Conservation (phyloP, 192 early-diverging fungal genomes). For the Backusella tarrabulga region DNA sequence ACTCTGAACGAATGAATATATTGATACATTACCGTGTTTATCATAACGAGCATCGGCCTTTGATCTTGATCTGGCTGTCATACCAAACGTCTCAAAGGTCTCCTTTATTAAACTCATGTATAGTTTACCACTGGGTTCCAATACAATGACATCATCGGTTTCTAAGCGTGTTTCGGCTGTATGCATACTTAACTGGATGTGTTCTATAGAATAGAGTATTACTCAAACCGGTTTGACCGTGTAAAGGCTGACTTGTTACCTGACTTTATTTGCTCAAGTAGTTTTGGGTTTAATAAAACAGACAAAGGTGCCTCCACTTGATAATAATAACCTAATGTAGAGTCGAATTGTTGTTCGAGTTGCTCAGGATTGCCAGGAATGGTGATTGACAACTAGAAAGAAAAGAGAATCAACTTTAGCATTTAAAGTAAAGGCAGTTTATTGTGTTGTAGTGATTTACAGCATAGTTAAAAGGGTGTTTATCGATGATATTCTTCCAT, state of each 20-base stretch:
- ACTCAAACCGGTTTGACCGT: no score
- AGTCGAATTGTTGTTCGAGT: neutral
- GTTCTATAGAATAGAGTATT: neutral
- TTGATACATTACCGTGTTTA: constrained; percentile 11
- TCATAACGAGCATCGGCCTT: constrained; percentile 12
- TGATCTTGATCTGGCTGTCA: constrained; percentile 11
- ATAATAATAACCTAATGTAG: constrained; percentile 13
- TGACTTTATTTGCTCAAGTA: constrained; percentile 13
- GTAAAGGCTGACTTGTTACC: neutral
- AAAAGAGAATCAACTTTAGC: neutral
- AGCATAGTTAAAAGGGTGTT: constrained; percentile 25
- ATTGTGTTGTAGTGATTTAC: neutral
- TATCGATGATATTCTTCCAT: constrained; percentile 9
- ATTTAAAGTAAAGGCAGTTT: neutral
- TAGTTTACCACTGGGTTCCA: constrained; percentile 14
- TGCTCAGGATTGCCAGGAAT: constrained; percentile 1
- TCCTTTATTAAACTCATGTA: constrained; percentile 20
- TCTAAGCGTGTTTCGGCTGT: constrained; percentile 20
- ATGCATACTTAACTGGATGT: constrained; percentile 13
- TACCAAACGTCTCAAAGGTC: constrained; percentile 21
- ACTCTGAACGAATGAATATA: neutral
- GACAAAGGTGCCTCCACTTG: constrained; percentile 19
- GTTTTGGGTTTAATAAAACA: constrained; percentile 9
- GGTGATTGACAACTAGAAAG: constrained; percentile 15
- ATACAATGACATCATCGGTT: constrained; percentile 20